Evolutionary conservation across 129 eudicot genomes (phyloP).

Genomic region (Artemisia annua): DNA sequence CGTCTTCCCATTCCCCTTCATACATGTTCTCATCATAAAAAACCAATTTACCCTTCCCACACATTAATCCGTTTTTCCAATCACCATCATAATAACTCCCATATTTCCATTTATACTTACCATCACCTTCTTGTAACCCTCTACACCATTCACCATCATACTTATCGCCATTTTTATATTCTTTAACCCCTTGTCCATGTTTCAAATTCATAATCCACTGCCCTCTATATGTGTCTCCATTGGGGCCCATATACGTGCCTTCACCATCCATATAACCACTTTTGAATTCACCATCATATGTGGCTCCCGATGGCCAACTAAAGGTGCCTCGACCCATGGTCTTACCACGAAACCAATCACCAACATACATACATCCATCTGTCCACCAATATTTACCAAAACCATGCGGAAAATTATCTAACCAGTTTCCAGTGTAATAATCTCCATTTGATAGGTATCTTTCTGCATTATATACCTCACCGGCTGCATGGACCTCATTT

Average conservation of each 20-base stretch:
- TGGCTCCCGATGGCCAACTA: slow-evolving; percentile 93
- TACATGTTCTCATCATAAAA: slow-evolving; percentile 67
- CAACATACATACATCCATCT: slow-evolving; percentile 92
- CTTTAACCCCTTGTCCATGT: slow-evolving; percentile 70
- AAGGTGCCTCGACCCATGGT: slow-evolving; percentile 81
- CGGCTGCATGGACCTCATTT: slow-evolving; percentile 43
- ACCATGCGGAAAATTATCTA: slow-evolving; percentile 83
- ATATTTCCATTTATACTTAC: slow-evolving; percentile 72
- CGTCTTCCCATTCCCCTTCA: slow-evolving; percentile 90
- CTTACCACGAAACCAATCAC: slow-evolving; percentile 86
- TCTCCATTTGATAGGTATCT: slow-evolving; percentile 79
- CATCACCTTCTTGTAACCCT: slow-evolving; percentile 81
- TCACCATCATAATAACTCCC: slow-evolving; percentile 70
- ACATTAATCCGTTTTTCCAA: slow-evolving; percentile 71
- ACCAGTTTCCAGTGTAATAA: slow-evolving; percentile 78
- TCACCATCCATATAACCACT: slow-evolving; percentile 91
- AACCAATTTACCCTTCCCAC: slow-evolving; percentile 58
- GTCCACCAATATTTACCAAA: slow-evolving; percentile 92
- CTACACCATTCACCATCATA: slow-evolving; percentile 92
- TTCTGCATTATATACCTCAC: slow-evolving; percentile 67
- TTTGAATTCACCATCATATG: slow-evolving; percentile 85
- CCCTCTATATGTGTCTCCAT: slow-evolving; percentile 71
- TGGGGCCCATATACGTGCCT: slow-evolving; percentile 72
- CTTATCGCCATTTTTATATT: slow-evolving; percentile 62
- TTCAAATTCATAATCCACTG: slow-evolving; percentile 80